These are phyloP conservation scores for Anisodus tanguticus DNA, from an alignment of 257 asterid genomes.

Conservation along the genomic window DNA sequence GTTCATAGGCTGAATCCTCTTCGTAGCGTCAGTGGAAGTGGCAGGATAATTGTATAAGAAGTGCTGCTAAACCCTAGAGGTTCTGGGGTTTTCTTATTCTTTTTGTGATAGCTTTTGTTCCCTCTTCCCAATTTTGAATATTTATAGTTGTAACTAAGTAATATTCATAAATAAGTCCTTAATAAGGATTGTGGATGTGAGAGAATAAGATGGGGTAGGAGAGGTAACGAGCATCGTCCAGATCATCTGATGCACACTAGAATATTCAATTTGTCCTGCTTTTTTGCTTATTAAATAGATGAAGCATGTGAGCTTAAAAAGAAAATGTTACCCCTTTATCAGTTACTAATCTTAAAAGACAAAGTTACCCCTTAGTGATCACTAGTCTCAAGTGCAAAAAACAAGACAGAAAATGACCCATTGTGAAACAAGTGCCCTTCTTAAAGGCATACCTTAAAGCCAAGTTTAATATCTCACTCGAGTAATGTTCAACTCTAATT, in stretches of 20 bases:
- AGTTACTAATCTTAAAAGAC: neutral
- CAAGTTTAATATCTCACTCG: too few species aligned
- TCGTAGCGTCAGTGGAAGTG: neutral
- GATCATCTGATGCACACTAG: neutral
- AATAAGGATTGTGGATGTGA: neutral
- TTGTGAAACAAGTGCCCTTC: neutral
- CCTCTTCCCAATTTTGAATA: neutral
- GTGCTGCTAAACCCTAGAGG: neutral
- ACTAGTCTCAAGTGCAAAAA: neutral
- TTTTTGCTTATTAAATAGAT: neutral
- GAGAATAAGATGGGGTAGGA: neutral
- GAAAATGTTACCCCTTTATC: neutral
- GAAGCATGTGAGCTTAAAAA: neutral
- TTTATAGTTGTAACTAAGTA: neutral
- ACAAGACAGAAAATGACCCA: neutral
- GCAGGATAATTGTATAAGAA: neutral
- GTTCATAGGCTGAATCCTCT: neutral
- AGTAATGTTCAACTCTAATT: neutral
- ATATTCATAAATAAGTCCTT: neutral
- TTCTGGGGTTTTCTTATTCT: neutral
- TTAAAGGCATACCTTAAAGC: neutral
- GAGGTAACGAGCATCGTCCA: neutral
- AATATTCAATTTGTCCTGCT: neutral
- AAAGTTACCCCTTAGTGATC: neutral
- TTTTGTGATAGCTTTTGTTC: neutral